phyloP scores from a whole-genome alignment of 352 stramenopile species.

The Pythium sukuiense region DNA sequence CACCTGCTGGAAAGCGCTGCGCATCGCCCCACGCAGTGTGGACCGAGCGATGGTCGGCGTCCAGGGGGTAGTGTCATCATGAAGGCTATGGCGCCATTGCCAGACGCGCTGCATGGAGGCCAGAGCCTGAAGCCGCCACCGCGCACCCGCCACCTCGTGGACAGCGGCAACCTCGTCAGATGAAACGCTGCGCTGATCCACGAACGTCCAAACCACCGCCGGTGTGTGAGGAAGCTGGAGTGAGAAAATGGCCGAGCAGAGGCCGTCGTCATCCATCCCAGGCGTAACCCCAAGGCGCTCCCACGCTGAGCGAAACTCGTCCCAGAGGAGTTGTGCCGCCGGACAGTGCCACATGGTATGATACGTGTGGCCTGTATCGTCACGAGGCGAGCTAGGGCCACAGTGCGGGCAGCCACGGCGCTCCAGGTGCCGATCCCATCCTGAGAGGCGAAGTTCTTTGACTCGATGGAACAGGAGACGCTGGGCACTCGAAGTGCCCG shows the following conservation, averaged over 20 bases:
- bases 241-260: background rate
- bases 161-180: background rate
- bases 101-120: background rate
- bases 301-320: too few species aligned
- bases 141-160: background rate
- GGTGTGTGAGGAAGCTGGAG: background rate
- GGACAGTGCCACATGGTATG: too few species aligned
- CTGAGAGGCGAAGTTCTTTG: too few species aligned
- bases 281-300: too few species aligned
- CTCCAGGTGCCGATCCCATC: too few species aligned
- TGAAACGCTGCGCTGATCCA: background rate
- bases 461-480: too few species aligned
- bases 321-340: too few species aligned
- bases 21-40: background rate
- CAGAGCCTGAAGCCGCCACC: constrained; percentile 7
- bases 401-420: too few species aligned
- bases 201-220: background rate
- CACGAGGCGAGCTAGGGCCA: too few species aligned
- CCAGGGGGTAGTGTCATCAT: background rate
- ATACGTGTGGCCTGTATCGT: too few species aligned
- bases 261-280: background rate
- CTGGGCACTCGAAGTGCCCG: too few species aligned
- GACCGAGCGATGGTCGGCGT: background rate
- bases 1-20: background rate
- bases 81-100: constrained; percentile 4